Evolutionary conservation across 2,329 filamentous ascomycete genomes (phyloP), one percentile per base, ranked within the genome.

Genomic region (Teratosphaeria pseudoeucalypti): DNA sequence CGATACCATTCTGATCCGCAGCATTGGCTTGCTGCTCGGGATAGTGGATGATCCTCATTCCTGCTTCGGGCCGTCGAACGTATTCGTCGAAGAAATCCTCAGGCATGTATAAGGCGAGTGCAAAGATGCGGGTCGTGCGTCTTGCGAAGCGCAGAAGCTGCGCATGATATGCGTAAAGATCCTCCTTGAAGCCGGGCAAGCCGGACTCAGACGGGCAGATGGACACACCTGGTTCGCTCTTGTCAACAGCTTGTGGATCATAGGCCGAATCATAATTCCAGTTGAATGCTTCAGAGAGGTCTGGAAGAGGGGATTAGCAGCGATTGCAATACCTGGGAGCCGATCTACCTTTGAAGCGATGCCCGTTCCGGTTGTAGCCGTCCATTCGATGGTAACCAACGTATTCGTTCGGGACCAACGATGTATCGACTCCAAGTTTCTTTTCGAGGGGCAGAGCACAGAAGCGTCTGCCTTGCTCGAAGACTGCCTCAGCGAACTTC

Each of bases 401-500:
- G 68, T 69, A 74, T 54, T 76, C 73, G 23, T 69, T 71, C 0
- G 70, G 71, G 0, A 75, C 66, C 14, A 70, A 62, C 2, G 70
- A 72, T 2, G 73, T 81, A 63, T 76, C 77, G 2, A 80, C 78
- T 47, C 79, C 73, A 60, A 79, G 71, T 62, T 79, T 80, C 62
- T 76, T 77, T 58, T 78, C 73, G 5, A 74, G 66, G 0, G 76
- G 72, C 2, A 79, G 65, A 2, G 72, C 66, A 58, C 80, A 81
- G 58, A 81, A 76, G 1, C 70, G 66, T 32, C 74, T 72, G 0
- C 74, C 73, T 58, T 77, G 75, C 52, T 68, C 32, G 27, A 76
- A 73, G 0, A 76, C 71, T 0, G 60, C 61, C 0, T 76, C 71
- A 0, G 60, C 62, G 61, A 71, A 65, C 49, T 55, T 57, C 61